Conservation (phyloP, 2,329 filamentous ascomycete species). For the Fusarium sp. region DNA sequence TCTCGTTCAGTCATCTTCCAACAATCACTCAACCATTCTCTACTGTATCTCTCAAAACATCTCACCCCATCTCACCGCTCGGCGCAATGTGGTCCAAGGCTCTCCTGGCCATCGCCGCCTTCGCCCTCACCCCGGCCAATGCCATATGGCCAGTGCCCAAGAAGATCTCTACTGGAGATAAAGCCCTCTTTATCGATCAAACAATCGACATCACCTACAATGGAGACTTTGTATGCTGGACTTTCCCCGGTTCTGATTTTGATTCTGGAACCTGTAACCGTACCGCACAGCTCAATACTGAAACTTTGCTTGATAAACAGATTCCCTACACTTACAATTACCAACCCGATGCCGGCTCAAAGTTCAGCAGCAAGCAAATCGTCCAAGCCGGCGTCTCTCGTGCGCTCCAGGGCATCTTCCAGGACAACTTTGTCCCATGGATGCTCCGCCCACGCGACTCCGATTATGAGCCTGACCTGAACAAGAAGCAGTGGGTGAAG, state of each 20-base stretch:
- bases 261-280: constrained; percentile 38
- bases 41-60: background rate
- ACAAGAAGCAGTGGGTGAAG: constrained; percentile 63
- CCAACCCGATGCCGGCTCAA: constrained; percentile 52
- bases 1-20: background rate
- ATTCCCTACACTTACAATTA: constrained; percentile 62
- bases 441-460: constrained; percentile 75
- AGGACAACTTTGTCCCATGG: constrained; percentile 80
- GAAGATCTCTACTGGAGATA: constrained; percentile 63
- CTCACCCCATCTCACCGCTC: background rate
- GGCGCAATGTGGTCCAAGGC: constrained; percentile 48
- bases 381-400: constrained; percentile 69
- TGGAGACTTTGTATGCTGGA: constrained; percentile 65
- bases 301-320: constrained; percentile 55
- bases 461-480: constrained; percentile 70
- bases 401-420: constrained; percentile 72
- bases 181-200: constrained; percentile 65
- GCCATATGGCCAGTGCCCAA: constrained; percentile 70
- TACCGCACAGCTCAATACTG: constrained; percentile 43
- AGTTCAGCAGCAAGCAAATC: constrained; percentile 63
- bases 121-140: constrained; percentile 56
- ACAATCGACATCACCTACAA: constrained; percentile 69
- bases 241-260: constrained; percentile 48
- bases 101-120: constrained; percentile 54
- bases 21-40: background rate